phyloP scores from a whole-genome alignment of 2,329 filamentous ascomycete genomes.

The Trichothecium roseum region DNA sequence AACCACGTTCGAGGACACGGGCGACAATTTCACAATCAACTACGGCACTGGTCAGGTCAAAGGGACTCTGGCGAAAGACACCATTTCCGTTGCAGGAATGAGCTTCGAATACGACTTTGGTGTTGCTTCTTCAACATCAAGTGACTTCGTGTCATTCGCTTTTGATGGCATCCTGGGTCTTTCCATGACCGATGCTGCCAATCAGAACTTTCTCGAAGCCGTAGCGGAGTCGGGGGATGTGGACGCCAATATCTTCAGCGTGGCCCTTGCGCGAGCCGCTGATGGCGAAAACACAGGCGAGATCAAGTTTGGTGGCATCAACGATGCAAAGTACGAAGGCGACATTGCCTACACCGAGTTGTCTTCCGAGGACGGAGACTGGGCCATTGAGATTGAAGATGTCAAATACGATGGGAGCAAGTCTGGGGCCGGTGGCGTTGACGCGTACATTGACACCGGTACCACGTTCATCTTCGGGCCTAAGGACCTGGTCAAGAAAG shows the following conservation, averaged over 20 bases:
- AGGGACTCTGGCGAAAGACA: slow-evolving; percentile 58
- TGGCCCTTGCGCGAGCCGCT: slow-evolving; percentile 56
- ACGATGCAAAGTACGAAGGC: slow-evolving; percentile 57
- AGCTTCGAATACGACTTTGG: slow-evolving; percentile 59
- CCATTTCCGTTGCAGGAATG: slow-evolving; percentile 54
- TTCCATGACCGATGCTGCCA: slow-evolving; percentile 48
- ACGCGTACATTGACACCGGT: slow-evolving; percentile 73
- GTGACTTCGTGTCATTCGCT: slow-evolving; percentile 66
- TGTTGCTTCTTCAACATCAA: slow-evolving; percentile 58
- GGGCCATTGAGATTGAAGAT: slow-evolving; percentile 63
- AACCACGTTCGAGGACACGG: slow-evolving; percentile 43
- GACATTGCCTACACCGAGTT: slow-evolving; percentile 56
- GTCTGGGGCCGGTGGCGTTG: slow-evolving; percentile 42
- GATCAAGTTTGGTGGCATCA: slow-evolving; percentile 63
- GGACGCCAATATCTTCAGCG: slow-evolving; percentile 54
- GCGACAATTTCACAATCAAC: slow-evolving; percentile 49
- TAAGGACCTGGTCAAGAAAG: slow-evolving; percentile 47
- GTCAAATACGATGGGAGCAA: slow-evolving; percentile 50
- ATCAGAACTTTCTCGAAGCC: slow-evolving; percentile 57
- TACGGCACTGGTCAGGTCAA: slow-evolving; percentile 71
- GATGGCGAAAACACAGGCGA: slow-evolving; percentile 64
- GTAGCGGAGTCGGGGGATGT: slow-evolving; percentile 48
- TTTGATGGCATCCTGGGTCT: slow-evolving; percentile 84
- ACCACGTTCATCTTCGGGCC: slow-evolving; percentile 73
- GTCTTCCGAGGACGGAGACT: slow-evolving; percentile 42